Percentiles rank a stretch among this genome's conserved stretches.
Evolutionary conservation across 1,284 basidiomycete genomes (phyloP).

Genomic region (Phaffia rhodozyma): DNA sequence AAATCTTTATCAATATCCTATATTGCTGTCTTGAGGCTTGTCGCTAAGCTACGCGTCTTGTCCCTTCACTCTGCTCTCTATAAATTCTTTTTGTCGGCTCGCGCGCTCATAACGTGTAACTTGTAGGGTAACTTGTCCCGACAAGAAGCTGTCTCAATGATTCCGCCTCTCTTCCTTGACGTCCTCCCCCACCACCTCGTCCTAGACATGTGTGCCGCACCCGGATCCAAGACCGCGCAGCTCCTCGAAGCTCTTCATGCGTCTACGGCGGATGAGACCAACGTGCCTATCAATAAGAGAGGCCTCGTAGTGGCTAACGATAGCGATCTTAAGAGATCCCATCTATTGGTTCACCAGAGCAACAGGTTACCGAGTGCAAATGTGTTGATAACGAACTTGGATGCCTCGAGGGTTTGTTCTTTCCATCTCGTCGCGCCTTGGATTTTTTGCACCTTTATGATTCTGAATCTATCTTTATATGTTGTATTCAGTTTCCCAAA

Average conservation of each 20-base stretch:
- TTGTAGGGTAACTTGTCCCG: slow-evolving; percentile 82
- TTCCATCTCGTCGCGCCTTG: neutral
- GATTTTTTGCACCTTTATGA: neutral
- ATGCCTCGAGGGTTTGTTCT: slow-evolving; percentile 46
- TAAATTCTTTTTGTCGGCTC: neutral
- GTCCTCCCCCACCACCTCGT: slow-evolving; percentile 85
- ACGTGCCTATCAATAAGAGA: slow-evolving; percentile 56
- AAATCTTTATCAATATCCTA: neutral
- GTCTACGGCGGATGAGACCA: slow-evolving; percentile 61
- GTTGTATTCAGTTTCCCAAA: slow-evolving; percentile 11
- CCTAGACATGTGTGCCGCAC: slow-evolving; percentile 98
- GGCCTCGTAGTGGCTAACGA: slow-evolving; percentile 39
- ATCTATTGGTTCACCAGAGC: slow-evolving; percentile 96
- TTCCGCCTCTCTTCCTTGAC: slow-evolving; percentile 88
- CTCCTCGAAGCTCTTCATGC: slow-evolving; percentile 77
- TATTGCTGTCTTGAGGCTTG: neutral
- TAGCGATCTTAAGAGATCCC: slow-evolving; percentile 78
- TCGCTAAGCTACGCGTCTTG: neutral
- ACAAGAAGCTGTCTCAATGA: slow-evolving; percentile 97
- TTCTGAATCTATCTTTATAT: neutral
- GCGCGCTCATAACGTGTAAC: neutral
- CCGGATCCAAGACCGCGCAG: slow-evolving; percentile 94
- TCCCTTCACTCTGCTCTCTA: neutral
- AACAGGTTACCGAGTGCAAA: slow-evolving; percentile 83
- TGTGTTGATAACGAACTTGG: slow-evolving; percentile 89